A percentile compares a stretch with the other conserved stretches of the same genome.
Conservation (phyloP, 176 grass and related monocot genomes). For the Saccharum officinarum region DNA sequence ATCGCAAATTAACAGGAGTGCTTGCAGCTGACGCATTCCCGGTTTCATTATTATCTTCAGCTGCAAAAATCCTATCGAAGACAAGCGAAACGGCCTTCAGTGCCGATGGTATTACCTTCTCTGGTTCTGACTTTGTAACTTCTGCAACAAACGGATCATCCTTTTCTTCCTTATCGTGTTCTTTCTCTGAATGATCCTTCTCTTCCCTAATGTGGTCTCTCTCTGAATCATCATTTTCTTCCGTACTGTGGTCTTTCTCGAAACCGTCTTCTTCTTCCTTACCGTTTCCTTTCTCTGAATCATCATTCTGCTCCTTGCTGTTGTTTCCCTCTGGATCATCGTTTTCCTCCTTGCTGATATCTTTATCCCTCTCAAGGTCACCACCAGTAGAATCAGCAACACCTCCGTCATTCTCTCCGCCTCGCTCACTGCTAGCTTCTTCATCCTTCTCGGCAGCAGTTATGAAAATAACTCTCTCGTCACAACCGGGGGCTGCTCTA, state of each 20-base stretch:
- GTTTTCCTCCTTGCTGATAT: slow-evolving; percentile 33
- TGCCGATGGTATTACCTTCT: slow-evolving; percentile 46
- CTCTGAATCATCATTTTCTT: slow-evolving; percentile 31
- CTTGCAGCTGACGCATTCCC: slow-evolving; percentile 33
- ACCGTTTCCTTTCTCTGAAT: slow-evolving; percentile 13
- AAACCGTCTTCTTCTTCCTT: not conserved
- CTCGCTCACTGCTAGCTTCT: slow-evolving; percentile 32
- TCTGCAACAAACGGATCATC: slow-evolving; percentile 29
- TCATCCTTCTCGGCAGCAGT: slow-evolving; percentile 43
- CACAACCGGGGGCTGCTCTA: slow-evolving; percentile 53
- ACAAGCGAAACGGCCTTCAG: slow-evolving; percentile 68
- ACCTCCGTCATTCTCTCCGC: slow-evolving; percentile 29
- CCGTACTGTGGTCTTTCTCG: slow-evolving; percentile 10
- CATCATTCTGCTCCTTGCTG: slow-evolving; percentile 31
- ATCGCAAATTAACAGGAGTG: slow-evolving; percentile 58
- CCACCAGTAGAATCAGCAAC: slow-evolving; percentile 24
- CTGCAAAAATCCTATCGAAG: slow-evolving; percentile 75
- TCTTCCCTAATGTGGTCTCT: slow-evolving; percentile 22
- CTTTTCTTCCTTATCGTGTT: slow-evolving; percentile 32
- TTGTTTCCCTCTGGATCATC: slow-evolving; percentile 18
- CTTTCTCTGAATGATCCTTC: slow-evolving; percentile 22
- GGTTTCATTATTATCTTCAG: slow-evolving; percentile 49
- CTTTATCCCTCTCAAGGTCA: slow-evolving; percentile 34
- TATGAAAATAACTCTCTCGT: slow-evolving; percentile 82
- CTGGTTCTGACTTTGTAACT: slow-evolving; percentile 34